Evolutionary conservation across 192 early-diverging fungal species (phyloP).

Genomic region (Cetraspora pellucida): DNA sequence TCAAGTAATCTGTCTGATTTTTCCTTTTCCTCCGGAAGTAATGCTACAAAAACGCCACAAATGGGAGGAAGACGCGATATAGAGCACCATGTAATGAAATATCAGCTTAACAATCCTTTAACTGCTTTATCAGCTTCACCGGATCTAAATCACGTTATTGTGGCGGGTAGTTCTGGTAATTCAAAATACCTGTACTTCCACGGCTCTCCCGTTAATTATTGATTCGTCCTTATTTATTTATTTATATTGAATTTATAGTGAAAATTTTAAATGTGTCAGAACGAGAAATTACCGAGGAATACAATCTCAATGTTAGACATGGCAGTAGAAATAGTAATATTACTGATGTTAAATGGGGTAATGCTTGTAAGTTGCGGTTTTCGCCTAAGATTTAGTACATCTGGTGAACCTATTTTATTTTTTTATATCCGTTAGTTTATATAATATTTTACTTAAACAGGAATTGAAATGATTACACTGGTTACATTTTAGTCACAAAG

Average conservation of each 20-base stretch:
- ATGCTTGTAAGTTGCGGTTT: slow-evolving; percentile 44
- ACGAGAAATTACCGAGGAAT: slow-evolving; percentile 56
- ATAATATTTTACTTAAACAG: not conserved
- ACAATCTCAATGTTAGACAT: slow-evolving; percentile 68
- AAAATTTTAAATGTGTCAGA: slow-evolving; percentile 66
- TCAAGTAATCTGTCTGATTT: no score
- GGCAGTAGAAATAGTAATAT: slow-evolving; percentile 55
- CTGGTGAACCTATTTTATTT: not conserved
- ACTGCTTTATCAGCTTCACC: slow-evolving; percentile 62
- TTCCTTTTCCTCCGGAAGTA: no score
- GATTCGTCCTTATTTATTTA: slow-evolving; percentile 4
- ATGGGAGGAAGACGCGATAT: not conserved
- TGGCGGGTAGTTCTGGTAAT: slow-evolving; percentile 73
- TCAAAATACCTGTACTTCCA: not conserved
- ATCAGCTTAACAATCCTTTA: slow-evolving; percentile 15
- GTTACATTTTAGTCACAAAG: slow-evolving; percentile 49
- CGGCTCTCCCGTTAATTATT: not conserved
- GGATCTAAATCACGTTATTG: slow-evolving; percentile 59
- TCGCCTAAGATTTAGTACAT: slow-evolving; percentile 6
- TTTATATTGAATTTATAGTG: slow-evolving; percentile 60
- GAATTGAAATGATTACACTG: slow-evolving; percentile 18
- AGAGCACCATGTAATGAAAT: not conserved
- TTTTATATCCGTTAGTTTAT: not conserved
- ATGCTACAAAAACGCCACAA: no score
- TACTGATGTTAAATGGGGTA: slow-evolving; percentile 80